Evolutionary conservation across 208 protist species (phyloP).

Genomic region (Leishmania braziliensis): DNA sequence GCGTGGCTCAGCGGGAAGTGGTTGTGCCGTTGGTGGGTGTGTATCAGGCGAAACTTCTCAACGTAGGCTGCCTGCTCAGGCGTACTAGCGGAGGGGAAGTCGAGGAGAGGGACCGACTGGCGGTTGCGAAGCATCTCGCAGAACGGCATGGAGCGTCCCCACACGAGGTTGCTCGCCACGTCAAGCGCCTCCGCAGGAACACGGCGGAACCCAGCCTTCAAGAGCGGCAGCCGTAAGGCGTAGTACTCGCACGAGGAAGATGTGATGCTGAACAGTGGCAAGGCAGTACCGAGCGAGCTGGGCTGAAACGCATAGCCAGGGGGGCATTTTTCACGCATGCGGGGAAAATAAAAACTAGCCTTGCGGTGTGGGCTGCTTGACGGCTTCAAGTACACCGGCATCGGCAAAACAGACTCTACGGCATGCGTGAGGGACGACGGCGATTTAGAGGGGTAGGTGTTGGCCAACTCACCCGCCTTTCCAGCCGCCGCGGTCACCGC

Average conservation of each 20-base stretch:
- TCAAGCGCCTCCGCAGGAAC: slow-evolving; percentile 25
- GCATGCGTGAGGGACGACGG: slow-evolving; percentile 3
- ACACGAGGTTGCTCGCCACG: slow-evolving; percentile 70
- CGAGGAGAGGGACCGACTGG: not conserved
- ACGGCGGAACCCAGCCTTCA: slow-evolving; percentile 85
- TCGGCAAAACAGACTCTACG: slow-evolving; percentile 19
- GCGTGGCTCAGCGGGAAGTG: slow-evolving; percentile 86
- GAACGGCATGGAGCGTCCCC: slow-evolving; percentile 72
- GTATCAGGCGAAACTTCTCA: slow-evolving; percentile 18
- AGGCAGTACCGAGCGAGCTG: slow-evolving; percentile 50
- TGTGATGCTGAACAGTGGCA: slow-evolving; percentile 79
- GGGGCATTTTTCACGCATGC: slow-evolving; percentile 55
- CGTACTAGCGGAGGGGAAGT: slow-evolving; percentile 6
- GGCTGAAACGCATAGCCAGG: slow-evolving; percentile 30
- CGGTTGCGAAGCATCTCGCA: slow-evolving; percentile 23
- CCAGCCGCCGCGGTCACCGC: not conserved
- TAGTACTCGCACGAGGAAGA: slow-evolving; percentile 94
- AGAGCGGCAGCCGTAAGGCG: slow-evolving; percentile 92
- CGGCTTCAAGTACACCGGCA: slow-evolving; percentile 74
- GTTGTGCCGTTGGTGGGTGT: slow-evolving; percentile 74
- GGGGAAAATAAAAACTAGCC: slow-evolving; percentile 77
- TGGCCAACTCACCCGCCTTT: not conserved
- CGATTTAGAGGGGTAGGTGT: not conserved
- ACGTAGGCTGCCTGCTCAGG: slow-evolving; percentile 22
- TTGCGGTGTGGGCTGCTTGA: slow-evolving; percentile 63